Evolutionary conservation across 208 protist species (phyloP).

Genomic region (Trypanosoma boissoni): DNA sequence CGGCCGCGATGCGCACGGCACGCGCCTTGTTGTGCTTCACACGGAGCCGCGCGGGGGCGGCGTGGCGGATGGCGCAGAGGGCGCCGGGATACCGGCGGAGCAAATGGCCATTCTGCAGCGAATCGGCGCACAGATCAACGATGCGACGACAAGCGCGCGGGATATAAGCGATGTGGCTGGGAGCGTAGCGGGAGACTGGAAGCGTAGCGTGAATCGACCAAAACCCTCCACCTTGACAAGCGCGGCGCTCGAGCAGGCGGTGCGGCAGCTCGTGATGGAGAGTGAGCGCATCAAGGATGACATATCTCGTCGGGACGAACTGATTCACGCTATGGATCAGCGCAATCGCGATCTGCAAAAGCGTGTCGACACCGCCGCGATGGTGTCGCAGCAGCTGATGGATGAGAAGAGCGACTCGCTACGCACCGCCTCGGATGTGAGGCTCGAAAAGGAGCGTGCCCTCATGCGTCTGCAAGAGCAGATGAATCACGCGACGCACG

Average conservation of each 20-base stretch:
- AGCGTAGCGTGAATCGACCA: conserved; percentile 37
- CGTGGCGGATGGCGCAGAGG: conserved; percentile 23
- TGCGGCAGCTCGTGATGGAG: conserved; percentile 57
- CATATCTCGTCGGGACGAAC: conserved; percentile 42
- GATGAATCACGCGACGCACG: conserved; percentile 24
- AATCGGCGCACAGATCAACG: conserved; percentile 48
- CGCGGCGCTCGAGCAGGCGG: conserved; percentile 47
- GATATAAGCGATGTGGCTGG: conserved; percentile 45
- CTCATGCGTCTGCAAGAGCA: conserved; percentile 58
- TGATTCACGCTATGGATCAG: conserved; percentile 48
- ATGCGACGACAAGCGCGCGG: conserved; percentile 33
- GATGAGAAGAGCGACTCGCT: conserved; percentile 48
- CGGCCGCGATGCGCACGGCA: conserved; percentile 8
- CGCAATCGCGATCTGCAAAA: conserved; percentile 63
- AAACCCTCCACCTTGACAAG: conserved; percentile 58
- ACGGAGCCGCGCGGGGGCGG: not conserved
- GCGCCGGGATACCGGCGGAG: conserved; percentile 43
- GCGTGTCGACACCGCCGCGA: conserved; percentile 46
- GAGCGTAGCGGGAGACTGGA: conserved; percentile 47
- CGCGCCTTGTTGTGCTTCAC: conserved; percentile 20
- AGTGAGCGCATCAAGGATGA: conserved; percentile 44
- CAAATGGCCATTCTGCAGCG: conserved; percentile 74
- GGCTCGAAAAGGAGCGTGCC: conserved; percentile 50
- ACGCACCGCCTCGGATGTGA: conserved; percentile 31
- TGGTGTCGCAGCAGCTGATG: conserved; percentile 63